phyloP scores from a whole-genome alignment of 176 grass and related monocot species.

The Eragrostis nindensis region DNA sequence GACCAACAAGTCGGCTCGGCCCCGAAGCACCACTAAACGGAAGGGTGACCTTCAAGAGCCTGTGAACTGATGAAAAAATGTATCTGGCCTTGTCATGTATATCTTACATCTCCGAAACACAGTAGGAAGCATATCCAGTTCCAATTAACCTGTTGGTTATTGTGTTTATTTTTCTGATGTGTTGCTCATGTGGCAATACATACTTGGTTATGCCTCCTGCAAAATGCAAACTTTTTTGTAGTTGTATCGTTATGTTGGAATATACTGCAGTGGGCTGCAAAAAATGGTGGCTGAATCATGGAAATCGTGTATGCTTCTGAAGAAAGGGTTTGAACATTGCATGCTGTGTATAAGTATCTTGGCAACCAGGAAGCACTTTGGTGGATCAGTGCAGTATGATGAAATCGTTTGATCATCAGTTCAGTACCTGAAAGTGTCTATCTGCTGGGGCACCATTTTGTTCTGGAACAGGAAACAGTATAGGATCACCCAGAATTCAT shows the following conservation, averaged over 20 bases:
- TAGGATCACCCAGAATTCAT: no score
- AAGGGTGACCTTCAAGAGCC: conserved; percentile 50
- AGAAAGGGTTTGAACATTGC: background rate
- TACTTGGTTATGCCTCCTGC: conserved; percentile 28
- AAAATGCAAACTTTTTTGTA: conserved; percentile 34
- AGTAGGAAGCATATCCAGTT: conserved; percentile 42
- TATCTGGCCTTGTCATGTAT: conserved; percentile 42
- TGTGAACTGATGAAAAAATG: conserved; percentile 56
- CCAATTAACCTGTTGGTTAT: conserved; percentile 31
- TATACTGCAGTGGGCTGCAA: conserved; percentile 24
- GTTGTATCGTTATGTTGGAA: conserved; percentile 46
- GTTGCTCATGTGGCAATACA: conserved; percentile 23
- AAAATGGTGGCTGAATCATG: conserved; percentile 31
- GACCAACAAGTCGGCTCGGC: conserved; percentile 52
- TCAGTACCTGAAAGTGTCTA: no score
- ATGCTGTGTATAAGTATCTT: background rate
- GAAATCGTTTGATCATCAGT: no score
- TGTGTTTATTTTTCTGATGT: conserved; percentile 47
- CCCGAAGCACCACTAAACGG: conserved; percentile 68
- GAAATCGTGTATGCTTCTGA: background rate
- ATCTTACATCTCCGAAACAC: conserved; percentile 34
- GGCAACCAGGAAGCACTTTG: no score
- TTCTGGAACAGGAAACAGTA: no score
- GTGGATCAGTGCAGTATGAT: no score
- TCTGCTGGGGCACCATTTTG: no score